Evolutionary conservation across 345 rosid species (phyloP), one percentile per base, ranked within the genome.

Genomic region (Gossypium turneri): DNA sequence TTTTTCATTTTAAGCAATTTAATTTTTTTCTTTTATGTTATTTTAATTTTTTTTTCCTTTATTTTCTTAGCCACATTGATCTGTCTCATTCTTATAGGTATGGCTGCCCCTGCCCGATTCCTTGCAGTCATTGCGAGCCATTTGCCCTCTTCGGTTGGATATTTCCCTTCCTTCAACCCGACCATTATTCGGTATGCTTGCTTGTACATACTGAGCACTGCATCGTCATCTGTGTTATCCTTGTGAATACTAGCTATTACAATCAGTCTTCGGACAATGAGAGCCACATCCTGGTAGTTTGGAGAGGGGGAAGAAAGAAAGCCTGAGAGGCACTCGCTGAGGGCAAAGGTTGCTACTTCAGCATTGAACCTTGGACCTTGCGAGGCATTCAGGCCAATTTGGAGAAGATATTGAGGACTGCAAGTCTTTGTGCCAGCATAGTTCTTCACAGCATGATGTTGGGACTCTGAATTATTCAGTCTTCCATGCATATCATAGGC

Each of bases 41-140:
- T 29, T 29, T 34, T 34, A 34, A 34, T 1, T 34, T 34, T 34
- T 34, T 34, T 34, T 34, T 0, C 6, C 7, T 34, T 34, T 34
- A 34, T 34, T 34, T 85, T 90, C 77, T 82, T 90, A 34, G 92
- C 97, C 1, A 59, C 80, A 71, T 91, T 93, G 71, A 85, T 70
- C 77, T 79, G 87, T 68, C 94, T 94, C 19, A 91, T 74, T 82
- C 85, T 87, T 78, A 91, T 82, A 0, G 98, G 96, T 57, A 93
- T 58, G 13, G 92, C 85, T 51, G 93, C 96, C 59, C 97, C 85
- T 51, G 93, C 96, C 59, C 97, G 81, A 75, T 95, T 95, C 99
- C 96, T 91, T 0, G 98, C 96, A 17, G 96, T 88, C 84, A 84
- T 90, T n/a, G 87, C 96, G 2, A 90, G 93, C 99, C 99, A 95